A percentile compares a stretch with the other conserved stretches of the same genome.
These are phyloP conservation scores for Albatrellus ellisii DNA, from an alignment of 768 basidiomycete species.

Conservation along the genomic window DNA sequence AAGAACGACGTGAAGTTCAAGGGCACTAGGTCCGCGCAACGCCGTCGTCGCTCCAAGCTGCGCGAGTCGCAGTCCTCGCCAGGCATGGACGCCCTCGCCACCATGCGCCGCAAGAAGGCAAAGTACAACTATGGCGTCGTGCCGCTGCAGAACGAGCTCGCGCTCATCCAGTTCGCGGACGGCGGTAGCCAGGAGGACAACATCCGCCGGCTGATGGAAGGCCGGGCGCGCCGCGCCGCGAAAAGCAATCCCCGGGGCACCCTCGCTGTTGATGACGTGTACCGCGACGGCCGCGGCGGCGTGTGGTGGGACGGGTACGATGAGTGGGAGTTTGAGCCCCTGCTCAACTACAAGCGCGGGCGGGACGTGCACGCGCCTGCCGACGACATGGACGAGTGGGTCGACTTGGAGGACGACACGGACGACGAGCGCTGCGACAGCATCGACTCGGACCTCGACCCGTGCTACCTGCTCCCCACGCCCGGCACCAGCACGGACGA, in stretches of 20 bases:
- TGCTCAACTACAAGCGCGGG: constrained; percentile 28
- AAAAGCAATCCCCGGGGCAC: too few species aligned
- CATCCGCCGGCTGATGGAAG: constrained; percentile 26
- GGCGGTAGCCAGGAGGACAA: constrained; percentile 49
- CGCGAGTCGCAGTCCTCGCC: constrained; percentile 4
- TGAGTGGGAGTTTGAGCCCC: constrained; percentile 51
- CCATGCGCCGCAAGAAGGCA: constrained; percentile 17
- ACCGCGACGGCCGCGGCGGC: constrained; percentile 46
- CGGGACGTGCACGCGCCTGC: neutral
- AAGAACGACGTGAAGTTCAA: neutral
- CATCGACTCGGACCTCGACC: neutral
- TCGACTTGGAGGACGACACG: neutral
- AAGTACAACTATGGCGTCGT: constrained; percentile 25
- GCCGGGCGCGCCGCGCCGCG: constrained; percentile 21
- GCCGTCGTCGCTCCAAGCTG: neutral
- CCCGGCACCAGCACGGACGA: neutral
- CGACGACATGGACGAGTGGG: neutral
- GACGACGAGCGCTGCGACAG: neutral
- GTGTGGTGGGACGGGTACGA: constrained; percentile 67
- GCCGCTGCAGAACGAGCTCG: constrained; percentile 51
- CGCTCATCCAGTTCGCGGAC: constrained; percentile 54
- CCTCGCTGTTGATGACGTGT: constrained; percentile 24
- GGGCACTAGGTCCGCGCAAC: constrained; percentile 14
- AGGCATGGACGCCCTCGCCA: neutral
- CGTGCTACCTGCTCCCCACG: neutral